Evolutionary conservation across 805 yeast species (phyloP).

Genomic region (Kockiozyma suomiensis): DNA sequence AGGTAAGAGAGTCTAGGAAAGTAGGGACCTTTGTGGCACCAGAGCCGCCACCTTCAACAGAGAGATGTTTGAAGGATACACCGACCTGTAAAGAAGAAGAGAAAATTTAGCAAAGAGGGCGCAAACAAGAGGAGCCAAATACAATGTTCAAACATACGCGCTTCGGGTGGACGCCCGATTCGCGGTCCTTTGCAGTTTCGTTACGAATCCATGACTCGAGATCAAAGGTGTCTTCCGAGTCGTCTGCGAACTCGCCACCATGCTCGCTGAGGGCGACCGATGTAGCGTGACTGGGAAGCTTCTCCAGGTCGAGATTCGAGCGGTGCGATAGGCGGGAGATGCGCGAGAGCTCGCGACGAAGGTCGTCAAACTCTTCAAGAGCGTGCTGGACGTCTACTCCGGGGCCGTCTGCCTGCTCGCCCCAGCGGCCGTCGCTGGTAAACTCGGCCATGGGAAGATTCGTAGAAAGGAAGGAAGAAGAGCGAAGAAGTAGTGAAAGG

Average conservation of each 20-base stretch:
- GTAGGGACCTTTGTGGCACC: slow-evolving; percentile 23
- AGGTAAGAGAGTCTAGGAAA: slow-evolving; percentile 17
- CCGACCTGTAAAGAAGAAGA: slow-evolving; percentile 16
- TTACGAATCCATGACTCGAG: slow-evolving; percentile 30
- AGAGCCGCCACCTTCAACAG: slow-evolving; percentile 27
- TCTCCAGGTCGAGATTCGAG: slow-evolving; percentile 9
- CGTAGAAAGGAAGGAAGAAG: not conserved
- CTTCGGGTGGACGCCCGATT: slow-evolving; percentile 25
- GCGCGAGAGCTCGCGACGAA: slow-evolving; percentile 30
- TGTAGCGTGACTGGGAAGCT: slow-evolving; percentile 4
- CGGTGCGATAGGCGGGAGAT: slow-evolving; percentile 8
- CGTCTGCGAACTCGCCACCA: slow-evolving; percentile 4
- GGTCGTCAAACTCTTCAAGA: slow-evolving; percentile 26
- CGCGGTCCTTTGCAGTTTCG: slow-evolving; percentile 20
- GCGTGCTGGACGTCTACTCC: slow-evolving; percentile 30
- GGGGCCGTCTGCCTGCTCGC: slow-evolving; percentile 21
- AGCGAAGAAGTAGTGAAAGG: not conserved
- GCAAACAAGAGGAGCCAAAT: not conserved
- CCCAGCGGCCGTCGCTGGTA: slow-evolving; percentile 31
- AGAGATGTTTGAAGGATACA: slow-evolving; percentile 26
- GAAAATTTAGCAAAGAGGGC: not conserved
- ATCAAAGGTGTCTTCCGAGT: slow-evolving; percentile 19
- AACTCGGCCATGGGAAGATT: slow-evolving; percentile 3
- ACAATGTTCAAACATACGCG: slow-evolving; percentile 8
- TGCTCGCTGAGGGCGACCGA: not conserved